phyloP scores from a whole-genome alignment of 1,139 yeast genomes.

The Debaryomyces robertsiae region DNA sequence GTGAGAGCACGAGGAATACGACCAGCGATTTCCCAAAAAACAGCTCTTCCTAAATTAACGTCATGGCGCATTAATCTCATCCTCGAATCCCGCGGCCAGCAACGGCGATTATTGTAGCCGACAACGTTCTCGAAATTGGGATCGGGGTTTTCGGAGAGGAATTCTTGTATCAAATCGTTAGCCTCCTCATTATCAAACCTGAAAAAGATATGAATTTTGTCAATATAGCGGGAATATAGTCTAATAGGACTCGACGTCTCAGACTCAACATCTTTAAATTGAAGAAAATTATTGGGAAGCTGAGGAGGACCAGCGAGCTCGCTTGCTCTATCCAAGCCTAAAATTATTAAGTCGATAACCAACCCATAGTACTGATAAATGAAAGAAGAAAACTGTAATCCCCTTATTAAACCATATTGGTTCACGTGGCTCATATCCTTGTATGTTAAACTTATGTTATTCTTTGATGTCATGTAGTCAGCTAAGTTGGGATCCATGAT shows the following conservation, averaged over 20 bases:
- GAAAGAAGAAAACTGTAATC: slow-evolving; percentile 88
- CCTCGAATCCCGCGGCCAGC: slow-evolving; percentile 94
- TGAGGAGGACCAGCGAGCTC: slow-evolving; percentile 82
- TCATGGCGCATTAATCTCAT: slow-evolving; percentile 92
- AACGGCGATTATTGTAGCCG: slow-evolving; percentile 83
- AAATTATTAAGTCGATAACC: slow-evolving; percentile 73
- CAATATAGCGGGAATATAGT: slow-evolving; percentile 80
- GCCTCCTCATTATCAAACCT: slow-evolving; percentile 75
- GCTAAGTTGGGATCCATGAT: slow-evolving; percentile 91
- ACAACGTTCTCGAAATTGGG: slow-evolving; percentile 86
- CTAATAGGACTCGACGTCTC: slow-evolving; percentile 75
- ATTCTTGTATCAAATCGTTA: slow-evolving; percentile 73
- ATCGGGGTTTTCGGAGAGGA: slow-evolving; percentile 82
- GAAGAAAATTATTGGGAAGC: slow-evolving; percentile 76
- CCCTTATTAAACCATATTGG: slow-evolving; percentile 84
- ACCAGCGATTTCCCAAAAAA: slow-evolving; percentile 84
- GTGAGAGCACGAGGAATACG: slow-evolving; percentile 79
- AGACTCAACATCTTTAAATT: slow-evolving; percentile 58
- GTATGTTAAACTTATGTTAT: slow-evolving; percentile 77
- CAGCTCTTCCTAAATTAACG: slow-evolving; percentile 90
- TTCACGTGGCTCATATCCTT: slow-evolving; percentile 96
- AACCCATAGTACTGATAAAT: slow-evolving; percentile 89
- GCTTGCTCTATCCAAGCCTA: slow-evolving; percentile 85
- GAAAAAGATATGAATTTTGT: slow-evolving; percentile 77
- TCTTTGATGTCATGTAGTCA: slow-evolving; percentile 91